Conservation (phyloP, 352 stramenopile species). For the Phytophthora niederhauseri region DNA sequence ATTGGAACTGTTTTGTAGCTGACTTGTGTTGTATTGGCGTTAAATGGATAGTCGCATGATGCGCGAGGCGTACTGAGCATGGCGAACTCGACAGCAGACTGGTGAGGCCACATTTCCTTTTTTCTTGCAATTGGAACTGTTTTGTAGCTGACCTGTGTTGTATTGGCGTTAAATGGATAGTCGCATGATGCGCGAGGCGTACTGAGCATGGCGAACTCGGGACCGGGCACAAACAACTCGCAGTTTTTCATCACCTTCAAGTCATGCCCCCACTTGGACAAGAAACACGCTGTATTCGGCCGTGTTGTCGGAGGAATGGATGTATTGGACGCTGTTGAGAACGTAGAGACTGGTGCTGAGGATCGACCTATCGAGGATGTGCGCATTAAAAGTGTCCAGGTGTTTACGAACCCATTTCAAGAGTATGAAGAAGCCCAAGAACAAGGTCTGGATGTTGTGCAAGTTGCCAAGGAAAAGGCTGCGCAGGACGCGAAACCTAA, state of each 20-base stretch:
- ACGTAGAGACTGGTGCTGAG: conserved; percentile 68
- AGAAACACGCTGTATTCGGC: conserved; percentile 98
- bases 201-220: conserved; percentile 97
- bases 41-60: conserved; percentile 74
- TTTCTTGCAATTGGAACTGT: not conserved
- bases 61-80: conserved; percentile 48
- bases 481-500: conserved; percentile 51
- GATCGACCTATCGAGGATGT: conserved; percentile 89
- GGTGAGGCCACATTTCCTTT: conserved; percentile 37
- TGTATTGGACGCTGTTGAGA: conserved; percentile 83
- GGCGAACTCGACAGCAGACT: conserved; percentile 90
- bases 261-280: conserved; percentile 96
- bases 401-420: conserved; percentile 92
- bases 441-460: conserved; percentile 62
- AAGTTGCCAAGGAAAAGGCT: conserved; percentile 56
- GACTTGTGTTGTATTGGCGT: conserved; percentile 1
- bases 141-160: conserved; percentile 8
- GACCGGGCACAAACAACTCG: conserved; percentile 95
- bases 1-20: conserved; percentile 4
- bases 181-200: conserved; percentile 89
- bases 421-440: conserved; percentile 76
- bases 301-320: conserved; percentile 93
- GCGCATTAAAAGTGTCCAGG: conserved; percentile 73
- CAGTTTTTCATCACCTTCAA: conserved; percentile 99
- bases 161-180: conserved; percentile 30